Evolutionary conservation across 2,329 filamentous ascomycete genomes (phyloP).

Genomic region (Whalleya microplaca): DNA sequence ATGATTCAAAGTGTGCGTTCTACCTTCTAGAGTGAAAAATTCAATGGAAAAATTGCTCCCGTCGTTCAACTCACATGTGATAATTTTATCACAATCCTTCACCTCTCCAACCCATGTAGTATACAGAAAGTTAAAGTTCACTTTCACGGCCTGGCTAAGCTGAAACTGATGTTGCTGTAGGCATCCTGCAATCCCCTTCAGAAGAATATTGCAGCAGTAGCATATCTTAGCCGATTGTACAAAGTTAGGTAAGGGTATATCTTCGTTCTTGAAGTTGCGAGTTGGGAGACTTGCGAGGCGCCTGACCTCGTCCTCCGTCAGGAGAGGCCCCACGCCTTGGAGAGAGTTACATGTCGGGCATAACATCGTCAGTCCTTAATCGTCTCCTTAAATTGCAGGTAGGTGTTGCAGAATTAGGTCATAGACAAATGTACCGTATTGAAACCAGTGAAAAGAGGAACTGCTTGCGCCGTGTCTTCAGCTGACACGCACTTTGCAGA

Average conservation of each 20-base stretch:
- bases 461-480: too few relatives aligned
- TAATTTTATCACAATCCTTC: neutral
- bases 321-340: neutral
- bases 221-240: neutral
- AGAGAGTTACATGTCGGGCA: neutral
- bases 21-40: conserved; percentile 1
- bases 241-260: neutral
- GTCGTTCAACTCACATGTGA: neutral
- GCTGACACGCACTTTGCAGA: too few relatives aligned
- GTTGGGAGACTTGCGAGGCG: neutral
- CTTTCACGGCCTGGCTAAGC: neutral
- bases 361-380: neutral
- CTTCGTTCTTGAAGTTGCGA: neutral
- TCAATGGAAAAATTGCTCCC: conserved; percentile 1
- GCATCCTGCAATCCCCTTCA: neutral
- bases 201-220: conserved; percentile 2
- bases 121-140: conserved; percentile 1
- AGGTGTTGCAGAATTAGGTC: too few relatives aligned
- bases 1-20: neutral
- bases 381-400: neutral
- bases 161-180: conserved; percentile 1
- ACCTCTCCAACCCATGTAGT: neutral
- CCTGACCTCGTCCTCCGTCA: neutral
- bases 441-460: too few relatives aligned
- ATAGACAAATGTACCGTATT: too few relatives aligned